Conservation (phyloP, 2,329 filamentous ascomycete species). For the Oidium heveae region DNA sequence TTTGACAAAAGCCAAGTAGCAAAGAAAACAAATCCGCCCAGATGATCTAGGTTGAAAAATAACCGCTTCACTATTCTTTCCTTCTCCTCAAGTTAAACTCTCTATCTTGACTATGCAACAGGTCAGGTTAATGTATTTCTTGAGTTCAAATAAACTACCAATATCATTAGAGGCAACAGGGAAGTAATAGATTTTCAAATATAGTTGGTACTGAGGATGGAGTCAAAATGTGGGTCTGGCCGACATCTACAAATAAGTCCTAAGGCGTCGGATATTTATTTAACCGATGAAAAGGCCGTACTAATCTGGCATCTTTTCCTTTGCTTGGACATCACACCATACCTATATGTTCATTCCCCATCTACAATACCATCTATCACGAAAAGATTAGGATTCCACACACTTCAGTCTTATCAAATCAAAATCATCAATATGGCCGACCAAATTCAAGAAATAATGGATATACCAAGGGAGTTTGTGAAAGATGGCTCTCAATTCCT, state of each 20-base stretch:
- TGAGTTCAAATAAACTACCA: not conserved
- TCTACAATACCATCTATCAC: not conserved
- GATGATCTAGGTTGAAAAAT: slow-evolving; percentile 6
- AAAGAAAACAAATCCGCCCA: slow-evolving; percentile 7
- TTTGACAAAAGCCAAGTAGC: slow-evolving; percentile 4
- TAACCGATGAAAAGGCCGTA: not conserved
- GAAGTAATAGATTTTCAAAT: no score
- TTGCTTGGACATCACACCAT: no score
- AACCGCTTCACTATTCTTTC: not conserved
- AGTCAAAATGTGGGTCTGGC: no score
- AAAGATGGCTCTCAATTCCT: slow-evolving; percentile 19
- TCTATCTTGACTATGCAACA: not conserved
- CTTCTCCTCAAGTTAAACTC: not conserved
- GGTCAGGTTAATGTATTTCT: not conserved
- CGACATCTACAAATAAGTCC: no score
- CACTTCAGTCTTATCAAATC: not conserved
- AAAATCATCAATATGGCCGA: slow-evolving; percentile 19
- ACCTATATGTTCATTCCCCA: no score
- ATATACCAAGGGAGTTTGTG: slow-evolving; percentile 25
- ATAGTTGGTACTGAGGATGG: no score
- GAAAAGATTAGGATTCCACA: not conserved
- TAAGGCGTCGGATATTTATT: not conserved
- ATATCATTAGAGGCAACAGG: not conserved
- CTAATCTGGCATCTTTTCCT: not conserved
- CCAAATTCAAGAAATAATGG: slow-evolving; percentile 30